Conservation (phyloP, 306 rosid species). For the Sesbania bispinosa region DNA sequence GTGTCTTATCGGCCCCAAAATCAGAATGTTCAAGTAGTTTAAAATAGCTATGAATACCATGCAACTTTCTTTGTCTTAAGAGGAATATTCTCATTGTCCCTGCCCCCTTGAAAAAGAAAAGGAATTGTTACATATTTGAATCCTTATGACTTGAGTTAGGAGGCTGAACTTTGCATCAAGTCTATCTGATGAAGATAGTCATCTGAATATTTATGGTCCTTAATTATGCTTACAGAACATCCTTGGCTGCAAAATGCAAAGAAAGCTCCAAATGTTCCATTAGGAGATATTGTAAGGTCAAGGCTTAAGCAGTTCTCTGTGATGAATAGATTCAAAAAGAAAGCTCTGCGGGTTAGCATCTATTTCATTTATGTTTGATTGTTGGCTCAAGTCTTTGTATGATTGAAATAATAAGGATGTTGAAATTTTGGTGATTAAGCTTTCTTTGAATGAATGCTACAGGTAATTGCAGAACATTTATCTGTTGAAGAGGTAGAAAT, state of each 20-base stretch:
- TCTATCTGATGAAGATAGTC: background rate
- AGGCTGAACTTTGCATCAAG: constrained; percentile 14
- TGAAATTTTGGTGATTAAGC: background rate
- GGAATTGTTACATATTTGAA: background rate
- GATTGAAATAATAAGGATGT: background rate
- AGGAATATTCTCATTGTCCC: background rate
- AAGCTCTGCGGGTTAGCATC: constrained; percentile 65
- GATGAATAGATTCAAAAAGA: constrained; percentile 88
- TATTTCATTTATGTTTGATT: background rate
- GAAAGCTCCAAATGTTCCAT: constrained; percentile 76
- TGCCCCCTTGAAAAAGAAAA: background rate
- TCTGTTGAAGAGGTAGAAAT: constrained; percentile 94
- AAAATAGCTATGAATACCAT: background rate
- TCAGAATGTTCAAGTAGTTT: background rate
- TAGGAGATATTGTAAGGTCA: constrained; percentile 78
- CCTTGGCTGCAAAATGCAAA: constrained; percentile 81
- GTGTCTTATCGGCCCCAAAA: background rate
- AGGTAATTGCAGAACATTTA: constrained; percentile 93
- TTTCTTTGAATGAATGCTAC: constrained; percentile 26
- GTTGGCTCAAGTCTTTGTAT: constrained; percentile 1
- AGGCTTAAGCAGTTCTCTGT: constrained; percentile 81
- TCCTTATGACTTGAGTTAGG: background rate
- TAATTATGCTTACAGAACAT: constrained; percentile 52
- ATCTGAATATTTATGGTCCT: background rate
- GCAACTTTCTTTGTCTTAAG: background rate